Evolutionary conservation across 208 protist species (phyloP).

Genomic region (Leishmania turanica): DNA sequence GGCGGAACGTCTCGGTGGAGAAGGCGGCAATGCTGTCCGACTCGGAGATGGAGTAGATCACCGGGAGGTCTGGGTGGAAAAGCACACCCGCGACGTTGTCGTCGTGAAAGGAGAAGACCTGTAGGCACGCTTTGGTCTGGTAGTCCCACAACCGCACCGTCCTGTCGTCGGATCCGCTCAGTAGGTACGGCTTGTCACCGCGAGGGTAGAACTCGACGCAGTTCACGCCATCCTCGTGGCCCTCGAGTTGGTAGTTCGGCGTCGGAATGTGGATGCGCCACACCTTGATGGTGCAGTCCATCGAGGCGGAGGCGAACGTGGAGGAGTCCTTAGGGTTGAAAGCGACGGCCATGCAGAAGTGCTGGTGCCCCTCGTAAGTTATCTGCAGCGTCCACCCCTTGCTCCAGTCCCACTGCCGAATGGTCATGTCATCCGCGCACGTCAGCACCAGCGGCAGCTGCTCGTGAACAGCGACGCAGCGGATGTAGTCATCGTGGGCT

Average conservation of each 20-base stretch:
- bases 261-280: constrained; percentile 93
- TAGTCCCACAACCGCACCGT: constrained; percentile 99
- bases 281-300: constrained; percentile 97
- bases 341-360: constrained; percentile 98
- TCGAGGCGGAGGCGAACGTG: constrained; percentile 97
- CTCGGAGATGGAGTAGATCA: constrained; percentile 97
- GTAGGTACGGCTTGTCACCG: constrained; percentile 98
- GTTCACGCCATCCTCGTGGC: constrained; percentile 99
- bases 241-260: constrained; percentile 98
- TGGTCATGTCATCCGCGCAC: constrained; percentile 98
- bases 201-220: constrained; percentile 98
- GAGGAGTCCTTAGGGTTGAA: constrained; percentile 99
- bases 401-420: constrained; percentile 99
- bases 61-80: constrained; percentile 97
- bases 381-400: constrained; percentile 93
- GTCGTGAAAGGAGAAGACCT: constrained; percentile 96
- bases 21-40: constrained; percentile 95
- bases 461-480: constrained; percentile 98
- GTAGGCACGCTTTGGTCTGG: constrained; percentile 96
- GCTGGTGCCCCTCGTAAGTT: constrained; percentile 97
- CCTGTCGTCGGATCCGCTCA: constrained; percentile 97
- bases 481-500: constrained; percentile 97
- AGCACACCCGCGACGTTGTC: constrained; percentile 96
- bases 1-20: constrained; percentile 95
- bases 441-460: constrained; percentile 95